A percentile compares a stretch with the other conserved stretches of the same genome.
These are phyloP conservation scores for Yamadazyma mexicana DNA, from an alignment of 1,139 yeast genomes.

Conservation along the genomic window DNA sequence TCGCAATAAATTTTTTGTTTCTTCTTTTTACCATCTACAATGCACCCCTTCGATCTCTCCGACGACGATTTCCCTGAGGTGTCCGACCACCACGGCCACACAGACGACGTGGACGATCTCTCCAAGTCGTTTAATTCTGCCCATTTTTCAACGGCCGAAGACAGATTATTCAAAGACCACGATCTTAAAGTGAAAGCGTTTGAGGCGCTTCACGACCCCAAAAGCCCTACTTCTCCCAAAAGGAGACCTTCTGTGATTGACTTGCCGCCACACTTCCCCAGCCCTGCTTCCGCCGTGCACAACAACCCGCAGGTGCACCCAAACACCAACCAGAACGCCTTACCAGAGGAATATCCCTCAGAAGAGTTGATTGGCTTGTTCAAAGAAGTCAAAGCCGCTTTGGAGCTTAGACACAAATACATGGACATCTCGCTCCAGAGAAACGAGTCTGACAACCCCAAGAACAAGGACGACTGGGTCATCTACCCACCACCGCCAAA, in stretches of 20 bases:
- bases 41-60: slow-evolving; percentile 6
- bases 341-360: slow-evolving; percentile 67
- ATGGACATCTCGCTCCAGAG: slow-evolving; percentile 66
- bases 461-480: slow-evolving; percentile 67
- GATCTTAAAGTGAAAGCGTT: slow-evolving; percentile 71
- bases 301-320: slow-evolving; percentile 15
- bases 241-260: slow-evolving; percentile 59
- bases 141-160: slow-evolving; percentile 69
- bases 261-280: slow-evolving; percentile 23
- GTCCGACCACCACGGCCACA: background rate
- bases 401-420: slow-evolving; percentile 76
- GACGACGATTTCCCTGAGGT: slow-evolving; percentile 4
- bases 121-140: slow-evolving; percentile 43
- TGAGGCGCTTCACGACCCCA: slow-evolving; percentile 43
- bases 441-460: slow-evolving; percentile 75
- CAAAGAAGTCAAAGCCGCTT: slow-evolving; percentile 66
- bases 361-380: slow-evolving; percentile 71
- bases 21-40: background rate
- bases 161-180: slow-evolving; percentile 62
- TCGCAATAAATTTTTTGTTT: background rate
- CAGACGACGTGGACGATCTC: background rate
- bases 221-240: slow-evolving; percentile 26
- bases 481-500: slow-evolving; percentile 94
- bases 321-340: slow-evolving; percentile 44
- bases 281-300: slow-evolving; percentile 19